phyloP scores from a whole-genome alignment of 2,329 filamentous ascomycete genomes.

The Fusarium drepaniforme region DNA sequence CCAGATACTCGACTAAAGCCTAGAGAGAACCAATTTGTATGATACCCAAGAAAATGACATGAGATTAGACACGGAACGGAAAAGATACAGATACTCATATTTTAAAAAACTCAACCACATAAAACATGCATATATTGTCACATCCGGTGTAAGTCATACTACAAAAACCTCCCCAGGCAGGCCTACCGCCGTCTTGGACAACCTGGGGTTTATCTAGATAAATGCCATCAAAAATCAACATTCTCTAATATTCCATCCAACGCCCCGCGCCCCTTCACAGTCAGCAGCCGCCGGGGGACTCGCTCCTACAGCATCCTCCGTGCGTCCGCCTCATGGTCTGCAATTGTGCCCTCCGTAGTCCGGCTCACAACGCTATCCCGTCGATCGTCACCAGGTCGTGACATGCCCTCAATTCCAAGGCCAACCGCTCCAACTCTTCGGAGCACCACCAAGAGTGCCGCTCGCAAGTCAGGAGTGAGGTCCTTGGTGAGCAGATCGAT shows the following conservation, averaged over 20 bases:
- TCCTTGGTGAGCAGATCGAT: slow-evolving; percentile 88
- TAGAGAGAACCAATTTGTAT: not conserved
- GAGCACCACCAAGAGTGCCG: slow-evolving; percentile 82
- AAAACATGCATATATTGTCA: slow-evolving; percentile 38
- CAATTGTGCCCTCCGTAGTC: slow-evolving; percentile 44
- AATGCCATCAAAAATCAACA: slow-evolving; percentile 42
- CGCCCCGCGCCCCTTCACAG: slow-evolving; percentile 39
- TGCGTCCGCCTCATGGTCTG: slow-evolving; percentile 49
- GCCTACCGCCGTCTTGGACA: slow-evolving; percentile 20
- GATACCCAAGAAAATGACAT: slow-evolving; percentile 23
- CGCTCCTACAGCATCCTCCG: slow-evolving; percentile 50
- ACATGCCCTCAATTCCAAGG: slow-evolving; percentile 68
- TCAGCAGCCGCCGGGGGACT: slow-evolving; percentile 15
- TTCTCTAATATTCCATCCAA: slow-evolving; percentile 47
- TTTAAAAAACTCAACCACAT: slow-evolving; percentile 1
- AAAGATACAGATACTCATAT: not conserved
- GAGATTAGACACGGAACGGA: not conserved
- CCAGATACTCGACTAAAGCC: slow-evolving; percentile 49
- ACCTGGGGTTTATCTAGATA: slow-evolving; percentile 37
- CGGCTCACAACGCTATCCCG: slow-evolving; percentile 57
- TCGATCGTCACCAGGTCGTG: slow-evolving; percentile 48
- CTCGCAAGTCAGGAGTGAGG: slow-evolving; percentile 81
- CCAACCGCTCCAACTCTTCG: slow-evolving; percentile 85
- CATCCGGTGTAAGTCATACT: slow-evolving; percentile 37
- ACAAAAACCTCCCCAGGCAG: slow-evolving; percentile 33